Evolutionary conservation across 1,139 yeast species (phyloP), one percentile per base, ranked within the genome.

Genomic region (Pichiaceae sp.): DNA sequence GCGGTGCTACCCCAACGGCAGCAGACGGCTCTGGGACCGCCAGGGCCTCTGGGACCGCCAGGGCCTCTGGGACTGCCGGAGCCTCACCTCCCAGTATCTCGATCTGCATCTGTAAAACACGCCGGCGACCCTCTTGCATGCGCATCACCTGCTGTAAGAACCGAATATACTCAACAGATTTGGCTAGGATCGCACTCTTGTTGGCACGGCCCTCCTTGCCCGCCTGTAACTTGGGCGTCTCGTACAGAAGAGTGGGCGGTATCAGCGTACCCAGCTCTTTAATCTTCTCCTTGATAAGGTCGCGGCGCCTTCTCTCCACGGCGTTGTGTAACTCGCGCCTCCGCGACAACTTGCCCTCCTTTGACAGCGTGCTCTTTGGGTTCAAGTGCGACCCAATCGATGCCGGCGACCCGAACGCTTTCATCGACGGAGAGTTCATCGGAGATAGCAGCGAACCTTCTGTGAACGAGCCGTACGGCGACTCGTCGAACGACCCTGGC

Each of bases 281-380:
- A 42, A 82, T 81, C 48, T 81, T 72, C 50, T 78, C 83, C 54
- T 82, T 82, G 46, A 82, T 82, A 47, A 82, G 62, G 52, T 82
- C 93, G 47, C 93, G 66, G 55, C 93, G 68, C 54, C 89, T 68
- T 52, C 91, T 66, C 55, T 82, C 93, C 4, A 82, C 93, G 1
- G 87, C 91, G 53, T 82, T 82, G 52, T 82, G 93, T 48, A 81
- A 76, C 51, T 81, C 89, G 44, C 87, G 64, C 48, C 89, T 68
- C 49, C 91, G 68, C 45, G 72, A 71, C 39, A 79, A 54, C 49
- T 78, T 81, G 41, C 78, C 85, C 42, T 81, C 91, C 50, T 78
- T 77, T n/a, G 75, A 66, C 38, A 80, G 49, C 45, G 64, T 50
- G 63, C 75, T 55, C 66, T 74, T 37, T 45, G 66, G 64, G 32